These are phyloP conservation scores for Bromus sterilis DNA, from an alignment of 176 grass and related monocot species.

Conservation along the genomic window DNA sequence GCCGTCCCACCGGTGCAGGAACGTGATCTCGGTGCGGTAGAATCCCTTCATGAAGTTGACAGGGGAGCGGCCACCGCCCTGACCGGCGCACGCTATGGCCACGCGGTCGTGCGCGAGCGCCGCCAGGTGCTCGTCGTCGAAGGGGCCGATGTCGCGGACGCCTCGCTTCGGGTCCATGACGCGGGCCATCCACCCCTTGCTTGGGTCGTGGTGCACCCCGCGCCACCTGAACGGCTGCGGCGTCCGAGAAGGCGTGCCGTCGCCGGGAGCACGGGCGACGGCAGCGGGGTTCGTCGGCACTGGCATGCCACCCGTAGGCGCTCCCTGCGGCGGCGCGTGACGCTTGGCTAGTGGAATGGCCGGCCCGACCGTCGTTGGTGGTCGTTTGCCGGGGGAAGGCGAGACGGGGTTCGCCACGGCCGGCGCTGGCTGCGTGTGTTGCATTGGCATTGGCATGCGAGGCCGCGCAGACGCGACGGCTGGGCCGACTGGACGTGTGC, in stretches of 20 bases:
- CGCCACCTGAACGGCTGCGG: too few species aligned
- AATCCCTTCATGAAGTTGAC: constrained; percentile 16
- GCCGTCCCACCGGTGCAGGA: neutral
- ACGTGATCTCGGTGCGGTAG: constrained; percentile 4
- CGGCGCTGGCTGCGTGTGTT: neutral
- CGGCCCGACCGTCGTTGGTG: neutral
- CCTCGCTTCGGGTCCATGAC: neutral
- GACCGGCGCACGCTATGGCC: constrained; percentile 1
- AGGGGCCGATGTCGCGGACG: neutral
- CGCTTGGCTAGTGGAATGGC: neutral
- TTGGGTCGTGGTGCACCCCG: neutral
- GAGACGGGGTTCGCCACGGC: neutral
- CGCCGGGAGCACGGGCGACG: too few species aligned
- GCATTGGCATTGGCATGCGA: neutral
- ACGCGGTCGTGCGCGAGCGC: constrained; percentile 41
- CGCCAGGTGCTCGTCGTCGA: constrained; percentile 11
- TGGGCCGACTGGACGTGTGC: neutral
- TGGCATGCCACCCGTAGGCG: neutral
- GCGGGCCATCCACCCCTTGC: constrained; percentile 6
- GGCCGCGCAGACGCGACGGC: neutral
- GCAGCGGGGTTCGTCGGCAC: neutral
- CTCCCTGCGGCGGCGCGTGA: neutral
- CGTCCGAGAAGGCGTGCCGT: too few species aligned
- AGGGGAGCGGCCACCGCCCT: neutral
- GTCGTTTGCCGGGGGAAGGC: neutral